A percentile compares a stretch with the other conserved stretches of the same genome.
Conservation (phyloP, 176 grass and related monocot genomes). For the Juncus inflexus region DNA sequence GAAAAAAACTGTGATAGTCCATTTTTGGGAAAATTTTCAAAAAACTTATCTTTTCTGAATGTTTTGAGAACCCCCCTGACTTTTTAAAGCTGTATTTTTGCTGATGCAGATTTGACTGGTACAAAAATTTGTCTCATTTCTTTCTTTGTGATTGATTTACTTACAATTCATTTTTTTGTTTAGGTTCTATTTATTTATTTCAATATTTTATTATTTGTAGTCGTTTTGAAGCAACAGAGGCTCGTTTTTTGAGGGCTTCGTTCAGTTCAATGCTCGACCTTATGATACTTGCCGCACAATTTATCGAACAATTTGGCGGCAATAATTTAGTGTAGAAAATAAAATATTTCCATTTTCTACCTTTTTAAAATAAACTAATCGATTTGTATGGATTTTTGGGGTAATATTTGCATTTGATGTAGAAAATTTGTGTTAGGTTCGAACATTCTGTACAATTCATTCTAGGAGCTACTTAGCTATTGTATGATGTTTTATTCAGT, state of each 20-base stretch:
- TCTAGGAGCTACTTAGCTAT: too few species aligned
- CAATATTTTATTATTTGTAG: conserved; percentile 26
- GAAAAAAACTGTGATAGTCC: background rate
- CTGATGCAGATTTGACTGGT: background rate
- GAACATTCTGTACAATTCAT: too few species aligned
- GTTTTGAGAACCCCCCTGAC: too few species aligned
- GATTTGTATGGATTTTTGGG: too few species aligned
- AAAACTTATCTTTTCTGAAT: too few species aligned
- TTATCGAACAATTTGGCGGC: conserved; percentile 62
- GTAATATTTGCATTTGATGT: too few species aligned
- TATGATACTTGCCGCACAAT: conserved; percentile 63
- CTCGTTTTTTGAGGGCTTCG: conserved; percentile 69
- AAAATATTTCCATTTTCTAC: too few species aligned
- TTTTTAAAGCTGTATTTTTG: too few species aligned
- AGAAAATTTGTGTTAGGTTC: too few species aligned
- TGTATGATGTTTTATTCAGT: too few species aligned
- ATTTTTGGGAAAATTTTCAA: too few species aligned
- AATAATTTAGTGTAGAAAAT: background rate
- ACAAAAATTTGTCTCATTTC: conserved; percentile 1
- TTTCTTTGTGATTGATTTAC: background rate
- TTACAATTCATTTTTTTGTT: conserved; percentile 3
- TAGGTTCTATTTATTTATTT: background rate
- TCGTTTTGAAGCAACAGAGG: conserved; percentile 75
- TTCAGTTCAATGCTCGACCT: conserved; percentile 76
- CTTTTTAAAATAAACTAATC: too few species aligned